A percentile compares a stretch with the other conserved stretches of the same genome.
phyloP scores from a whole-genome alignment of 2,329 filamentous ascomycete species.

The Falciphora oryzae region DNA sequence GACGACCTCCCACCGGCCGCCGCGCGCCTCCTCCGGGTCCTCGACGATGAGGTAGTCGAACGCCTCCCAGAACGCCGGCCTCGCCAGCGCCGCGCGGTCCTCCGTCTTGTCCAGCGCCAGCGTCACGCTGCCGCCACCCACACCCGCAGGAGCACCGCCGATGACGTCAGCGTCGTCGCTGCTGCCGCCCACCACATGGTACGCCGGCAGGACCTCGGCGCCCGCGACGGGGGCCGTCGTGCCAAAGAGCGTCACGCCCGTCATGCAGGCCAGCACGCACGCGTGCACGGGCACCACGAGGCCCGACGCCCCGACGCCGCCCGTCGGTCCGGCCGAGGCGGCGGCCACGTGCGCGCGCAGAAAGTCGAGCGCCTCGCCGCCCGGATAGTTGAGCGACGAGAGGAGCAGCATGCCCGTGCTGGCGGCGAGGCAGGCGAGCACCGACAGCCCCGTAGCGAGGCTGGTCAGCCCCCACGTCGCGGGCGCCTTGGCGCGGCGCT shows the following conservation, averaged over 20 bases:
- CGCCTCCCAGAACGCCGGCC: conserved; percentile 52
- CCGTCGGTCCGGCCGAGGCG: conserved; percentile 21
- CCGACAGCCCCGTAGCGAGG: conserved; percentile 50
- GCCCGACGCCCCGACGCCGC: conserved; percentile 9
- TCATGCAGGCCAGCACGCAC: conserved; percentile 65
- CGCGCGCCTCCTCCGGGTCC: conserved; percentile 39
- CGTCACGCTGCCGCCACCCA: conserved; percentile 9
- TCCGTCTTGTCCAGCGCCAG: conserved; percentile 59
- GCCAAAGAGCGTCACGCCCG: conserved; percentile 61
- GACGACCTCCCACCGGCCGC: conserved; percentile 49
- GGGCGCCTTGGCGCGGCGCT: conserved; percentile 54
- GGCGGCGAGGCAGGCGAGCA: conserved; percentile 51
- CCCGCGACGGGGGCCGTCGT: conserved; percentile 28
- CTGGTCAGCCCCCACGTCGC: conserved; percentile 48
- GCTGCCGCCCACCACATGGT: not conserved
- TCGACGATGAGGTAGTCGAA: conserved; percentile 60
- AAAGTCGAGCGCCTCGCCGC: conserved; percentile 67
- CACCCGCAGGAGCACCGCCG: conserved; percentile 16
- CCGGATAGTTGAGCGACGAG: conserved; percentile 90
- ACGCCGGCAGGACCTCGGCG: conserved; percentile 13
- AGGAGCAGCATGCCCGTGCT: conserved; percentile 66
- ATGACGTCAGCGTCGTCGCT: conserved; percentile 22
- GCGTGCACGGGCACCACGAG: conserved; percentile 45
- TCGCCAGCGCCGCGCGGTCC: conserved; percentile 35
- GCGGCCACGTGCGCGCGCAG: conserved; percentile 37